phyloP scores from a whole-genome alignment of 225 moss, liverwort and hornwort genomes.

The Physcomitrellopsis africana region DNA sequence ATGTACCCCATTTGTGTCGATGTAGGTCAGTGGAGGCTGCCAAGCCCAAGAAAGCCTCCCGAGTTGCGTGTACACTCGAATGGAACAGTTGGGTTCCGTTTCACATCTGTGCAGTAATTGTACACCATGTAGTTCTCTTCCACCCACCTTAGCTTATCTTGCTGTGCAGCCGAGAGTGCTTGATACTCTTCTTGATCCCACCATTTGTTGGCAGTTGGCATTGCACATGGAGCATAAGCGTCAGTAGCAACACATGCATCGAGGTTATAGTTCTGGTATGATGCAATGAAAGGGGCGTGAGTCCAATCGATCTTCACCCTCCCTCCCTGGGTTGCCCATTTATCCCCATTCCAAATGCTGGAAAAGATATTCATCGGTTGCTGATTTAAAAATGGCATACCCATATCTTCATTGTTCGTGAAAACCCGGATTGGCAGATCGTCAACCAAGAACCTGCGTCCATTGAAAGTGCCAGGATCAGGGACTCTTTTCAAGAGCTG shows the following conservation, averaged over 20 bases:
- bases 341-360: constrained; percentile 89
- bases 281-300: constrained; percentile 73
- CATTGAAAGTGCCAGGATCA: background rate
- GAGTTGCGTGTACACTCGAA: constrained; percentile 57
- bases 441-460: constrained; percentile 75
- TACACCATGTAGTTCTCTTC: constrained; percentile 90
- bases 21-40: constrained; percentile 36
- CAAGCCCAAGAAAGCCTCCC: constrained; percentile 44
- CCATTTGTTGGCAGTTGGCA: constrained; percentile 46
- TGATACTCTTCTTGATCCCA: constrained; percentile 59
- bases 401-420: constrained; percentile 72
- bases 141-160: constrained; percentile 77
- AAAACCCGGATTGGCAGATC: constrained; percentile 80
- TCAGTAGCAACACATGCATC: constrained; percentile 61
- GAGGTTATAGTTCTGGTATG: constrained; percentile 67
- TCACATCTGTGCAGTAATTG: constrained; percentile 71
- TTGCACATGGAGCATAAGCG: constrained; percentile 33
- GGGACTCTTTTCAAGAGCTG: too few species aligned
- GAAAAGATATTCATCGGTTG: constrained; percentile 89
- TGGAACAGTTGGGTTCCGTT: constrained; percentile 49
- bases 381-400: constrained; percentile 68
- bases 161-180: constrained; percentile 51
- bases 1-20: background rate
- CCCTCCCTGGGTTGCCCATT: constrained; percentile 89
- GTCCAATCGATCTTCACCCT: constrained; percentile 73